Base-by-base conservation (phyloP, 805 yeast genomes). In the Monosporozyma solicola region DNA sequence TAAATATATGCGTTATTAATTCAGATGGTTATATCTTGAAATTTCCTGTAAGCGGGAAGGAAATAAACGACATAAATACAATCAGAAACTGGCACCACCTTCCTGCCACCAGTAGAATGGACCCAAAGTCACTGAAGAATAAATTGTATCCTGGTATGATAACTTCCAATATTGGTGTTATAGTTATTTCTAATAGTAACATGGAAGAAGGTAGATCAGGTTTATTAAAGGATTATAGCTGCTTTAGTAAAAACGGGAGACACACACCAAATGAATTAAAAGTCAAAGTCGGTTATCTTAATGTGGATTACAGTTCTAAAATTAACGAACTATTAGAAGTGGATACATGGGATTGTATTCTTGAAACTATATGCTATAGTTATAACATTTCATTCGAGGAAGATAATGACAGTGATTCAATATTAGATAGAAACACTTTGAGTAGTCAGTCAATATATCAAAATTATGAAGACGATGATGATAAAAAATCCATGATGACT, bases 261-360 rank as follows among this genome's bases (percentile, higher is more conserved):
- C 56, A 57, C 32, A 59, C 57, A 41, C 59, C 65, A 2, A 56
- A 63, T 43, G 67, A 65, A 41, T 37, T 67, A 2, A 69, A 67
- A 48, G 52, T 68, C 6, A 67, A 64, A 52, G 60, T 69, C 1
- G 73, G 73, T 1, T 69, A 59, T 48, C 53, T 64, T 39, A 66
- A 69, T 52, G 57, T 57, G 11, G 72, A 65, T 51, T 63, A 67
- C 45, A 61, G 64, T 50, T 67, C 68, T 9, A 50, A 52, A 25
- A 58, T 67, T 0, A 52, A 57, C 20, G 72, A 69, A 51, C 53
- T 68, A 5, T 58, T 63, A 0, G 73, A 69, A 53, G 59, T 68
- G 1, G 59, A 61, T 35, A 48, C 61, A 3, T 68, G 69, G 68
- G 52, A 49, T 15, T 56, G 57, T 24, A 32, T 67, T 9, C 49